phyloP scores from a whole-genome alignment of 2,329 filamentous ascomycete genomes.

The Macroventuria anomochaeta region DNA sequence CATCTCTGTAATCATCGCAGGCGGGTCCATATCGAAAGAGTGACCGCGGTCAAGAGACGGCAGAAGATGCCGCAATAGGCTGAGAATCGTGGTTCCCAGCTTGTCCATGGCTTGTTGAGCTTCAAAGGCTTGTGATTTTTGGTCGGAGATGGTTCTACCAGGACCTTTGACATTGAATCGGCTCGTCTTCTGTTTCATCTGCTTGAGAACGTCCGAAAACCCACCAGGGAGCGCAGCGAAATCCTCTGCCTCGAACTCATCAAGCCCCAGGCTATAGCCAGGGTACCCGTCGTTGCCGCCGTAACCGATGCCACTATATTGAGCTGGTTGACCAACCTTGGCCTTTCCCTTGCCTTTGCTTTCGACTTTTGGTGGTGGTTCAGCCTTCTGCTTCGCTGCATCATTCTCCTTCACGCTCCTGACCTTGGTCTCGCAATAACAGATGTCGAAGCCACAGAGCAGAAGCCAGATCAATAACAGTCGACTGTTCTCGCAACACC shows the following conservation, averaged over 20 bases:
- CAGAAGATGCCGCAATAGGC: constrained; percentile 34
- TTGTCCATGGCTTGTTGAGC: constrained; percentile 12
- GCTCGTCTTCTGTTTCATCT: background rate
- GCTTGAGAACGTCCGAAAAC: background rate
- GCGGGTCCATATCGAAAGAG: constrained; percentile 41
- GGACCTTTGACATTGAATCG: background rate
- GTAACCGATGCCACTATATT: constrained; percentile 21
- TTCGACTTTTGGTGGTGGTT: background rate
- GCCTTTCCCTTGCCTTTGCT: background rate
- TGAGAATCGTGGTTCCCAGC: constrained; percentile 21
- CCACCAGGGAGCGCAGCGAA: background rate
- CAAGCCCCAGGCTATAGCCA: background rate
- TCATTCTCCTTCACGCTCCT: constrained; percentile 15
- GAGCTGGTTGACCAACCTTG: background rate
- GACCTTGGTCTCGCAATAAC: constrained; percentile 16
- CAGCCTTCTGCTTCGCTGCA: constrained; percentile 4
- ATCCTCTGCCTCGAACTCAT: background rate
- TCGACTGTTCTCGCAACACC: constrained; percentile 47
- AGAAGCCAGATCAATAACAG: constrained; percentile 47
- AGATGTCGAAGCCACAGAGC: constrained; percentile 47
- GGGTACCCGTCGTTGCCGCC: constrained; percentile 6
- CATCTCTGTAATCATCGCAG: constrained; percentile 40
- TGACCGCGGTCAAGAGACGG: constrained; percentile 27
- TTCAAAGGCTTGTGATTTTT: background rate
- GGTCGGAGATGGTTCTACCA: background rate